These are phyloP conservation scores for Cichorium intybus DNA, from an alignment of 140 eudicot genomes.

Conservation along the genomic window DNA sequence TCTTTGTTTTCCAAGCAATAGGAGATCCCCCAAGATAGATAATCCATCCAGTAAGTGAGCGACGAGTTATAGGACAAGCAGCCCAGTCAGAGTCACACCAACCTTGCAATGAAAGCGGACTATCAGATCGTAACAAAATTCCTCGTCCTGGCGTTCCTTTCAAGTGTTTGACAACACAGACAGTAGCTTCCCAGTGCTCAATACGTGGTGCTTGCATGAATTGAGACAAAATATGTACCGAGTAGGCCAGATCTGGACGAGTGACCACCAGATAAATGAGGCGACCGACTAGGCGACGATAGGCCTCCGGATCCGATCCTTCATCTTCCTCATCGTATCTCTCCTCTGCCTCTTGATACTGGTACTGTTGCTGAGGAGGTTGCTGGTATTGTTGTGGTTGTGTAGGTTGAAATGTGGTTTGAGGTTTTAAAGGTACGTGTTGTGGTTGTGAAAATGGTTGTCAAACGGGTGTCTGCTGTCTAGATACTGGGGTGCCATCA, in stretches of 20 bases:
- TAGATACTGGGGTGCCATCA: no score
- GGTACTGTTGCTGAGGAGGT: no score
- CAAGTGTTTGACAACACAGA: neutral
- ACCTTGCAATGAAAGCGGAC: neutral
- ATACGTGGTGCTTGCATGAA: neutral
- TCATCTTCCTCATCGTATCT: no score
- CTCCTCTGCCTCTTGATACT: no score
- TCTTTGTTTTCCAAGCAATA: conserved; percentile 6
- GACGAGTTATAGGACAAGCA: neutral
- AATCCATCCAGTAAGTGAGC: neutral
- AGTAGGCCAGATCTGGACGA: neutral
- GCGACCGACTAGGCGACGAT: neutral
- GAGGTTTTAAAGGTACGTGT: no score
- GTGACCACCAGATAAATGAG: neutral
- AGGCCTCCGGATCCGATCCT: neutral
- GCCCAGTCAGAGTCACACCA: conserved; percentile 20
- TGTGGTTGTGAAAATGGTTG: no score
- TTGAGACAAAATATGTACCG: neutral
- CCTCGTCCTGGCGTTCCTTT: conserved; percentile 1
- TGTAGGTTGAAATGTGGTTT: no score
- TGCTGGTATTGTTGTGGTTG: neutral
- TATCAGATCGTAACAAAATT: neutral
- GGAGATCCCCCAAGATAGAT: neutral
- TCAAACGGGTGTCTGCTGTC: no score
- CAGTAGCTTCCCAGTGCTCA: no score